phyloP scores from a whole-genome alignment of 768 basidiomycete species.

The Mycena haematopus region DNA sequence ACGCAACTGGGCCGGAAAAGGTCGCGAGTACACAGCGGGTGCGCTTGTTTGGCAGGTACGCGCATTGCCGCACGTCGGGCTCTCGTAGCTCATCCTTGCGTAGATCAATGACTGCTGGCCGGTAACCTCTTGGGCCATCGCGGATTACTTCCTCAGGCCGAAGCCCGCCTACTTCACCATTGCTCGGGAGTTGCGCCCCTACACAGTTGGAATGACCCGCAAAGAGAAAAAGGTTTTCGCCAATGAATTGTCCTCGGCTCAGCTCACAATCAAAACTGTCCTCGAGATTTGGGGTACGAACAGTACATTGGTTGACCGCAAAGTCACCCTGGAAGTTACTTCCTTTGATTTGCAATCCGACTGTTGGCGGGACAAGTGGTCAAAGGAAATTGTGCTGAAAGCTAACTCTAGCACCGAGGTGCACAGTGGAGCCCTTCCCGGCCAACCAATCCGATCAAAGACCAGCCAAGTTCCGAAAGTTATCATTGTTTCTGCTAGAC shows the following conservation, averaged over 20 bases:
- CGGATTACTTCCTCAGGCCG: constrained; percentile 92
- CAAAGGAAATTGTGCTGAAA: constrained; percentile 58
- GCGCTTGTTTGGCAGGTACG: constrained; percentile 95
- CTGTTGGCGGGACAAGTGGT: constrained; percentile 57
- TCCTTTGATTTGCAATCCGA: constrained; percentile 69
- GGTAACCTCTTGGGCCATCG: constrained; percentile 91
- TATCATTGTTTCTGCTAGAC: constrained; percentile 75
- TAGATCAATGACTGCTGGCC: constrained; percentile 95
- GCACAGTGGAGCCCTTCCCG: constrained; percentile 73
- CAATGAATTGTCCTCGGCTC: constrained; percentile 67
- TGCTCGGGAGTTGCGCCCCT: constrained; percentile 80
- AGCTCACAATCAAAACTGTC: constrained; percentile 68
- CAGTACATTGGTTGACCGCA: constrained; percentile 65
- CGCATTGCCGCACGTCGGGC: not conserved
- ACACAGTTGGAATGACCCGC: constrained; percentile 86
- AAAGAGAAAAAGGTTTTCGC: constrained; percentile 68
- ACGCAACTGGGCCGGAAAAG: constrained; percentile 88
- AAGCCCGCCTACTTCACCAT: constrained; percentile 92
- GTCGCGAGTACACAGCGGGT: constrained; percentile 85
- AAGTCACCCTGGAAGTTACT: constrained; percentile 66
- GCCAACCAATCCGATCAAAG: constrained; percentile 73
- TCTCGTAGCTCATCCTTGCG: not conserved
- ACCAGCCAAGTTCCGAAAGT: constrained; percentile 66
- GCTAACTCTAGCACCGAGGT: constrained; percentile 87
- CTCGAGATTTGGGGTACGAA: constrained; percentile 92